Conservation (phyloP, 768 basidiomycete species). For the Boletus vermiculosoides region DNA sequence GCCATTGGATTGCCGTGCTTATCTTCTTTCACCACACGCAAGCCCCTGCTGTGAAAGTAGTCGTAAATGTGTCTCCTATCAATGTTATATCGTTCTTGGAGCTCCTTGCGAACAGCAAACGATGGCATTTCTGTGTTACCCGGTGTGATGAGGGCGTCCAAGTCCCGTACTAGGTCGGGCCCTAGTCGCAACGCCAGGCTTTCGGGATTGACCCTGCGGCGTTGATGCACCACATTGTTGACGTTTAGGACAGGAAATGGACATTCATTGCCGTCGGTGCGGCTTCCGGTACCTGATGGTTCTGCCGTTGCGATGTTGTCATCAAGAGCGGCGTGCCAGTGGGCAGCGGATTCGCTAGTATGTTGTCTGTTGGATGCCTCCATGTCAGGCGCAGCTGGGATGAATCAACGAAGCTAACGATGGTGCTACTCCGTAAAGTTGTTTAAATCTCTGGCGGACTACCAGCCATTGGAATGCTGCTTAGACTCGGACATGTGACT, state of each 20-base stretch:
- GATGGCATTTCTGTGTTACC: constrained; percentile 75
- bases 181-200: constrained; percentile 65
- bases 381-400: constrained; percentile 12
- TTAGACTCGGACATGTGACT: neutral
- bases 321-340: neutral
- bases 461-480: constrained; percentile 23
- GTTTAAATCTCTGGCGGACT: constrained; percentile 17
- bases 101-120: constrained; percentile 64
- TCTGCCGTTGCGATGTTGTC: neutral
- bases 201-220: constrained; percentile 62
- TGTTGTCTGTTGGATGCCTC: neutral
- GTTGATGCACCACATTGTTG: constrained; percentile 25
- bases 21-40: constrained; percentile 65
- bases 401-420: constrained; percentile 1
- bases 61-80: constrained; percentile 77
- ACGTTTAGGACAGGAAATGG: neutral
- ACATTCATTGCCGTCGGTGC: constrained; percentile 2
- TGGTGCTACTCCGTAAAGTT: neutral
- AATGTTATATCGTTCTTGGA: constrained; percentile 67
- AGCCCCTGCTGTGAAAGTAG: constrained; percentile 66
- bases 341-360: constrained; percentile 1
- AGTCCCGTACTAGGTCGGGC: constrained; percentile 64
- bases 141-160: constrained; percentile 67
- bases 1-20: constrained; percentile 51
- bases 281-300: constrained; percentile 12